Conservation (phyloP, 2,329 filamentous ascomycete species). For the Akanthomyces muscarius region DNA sequence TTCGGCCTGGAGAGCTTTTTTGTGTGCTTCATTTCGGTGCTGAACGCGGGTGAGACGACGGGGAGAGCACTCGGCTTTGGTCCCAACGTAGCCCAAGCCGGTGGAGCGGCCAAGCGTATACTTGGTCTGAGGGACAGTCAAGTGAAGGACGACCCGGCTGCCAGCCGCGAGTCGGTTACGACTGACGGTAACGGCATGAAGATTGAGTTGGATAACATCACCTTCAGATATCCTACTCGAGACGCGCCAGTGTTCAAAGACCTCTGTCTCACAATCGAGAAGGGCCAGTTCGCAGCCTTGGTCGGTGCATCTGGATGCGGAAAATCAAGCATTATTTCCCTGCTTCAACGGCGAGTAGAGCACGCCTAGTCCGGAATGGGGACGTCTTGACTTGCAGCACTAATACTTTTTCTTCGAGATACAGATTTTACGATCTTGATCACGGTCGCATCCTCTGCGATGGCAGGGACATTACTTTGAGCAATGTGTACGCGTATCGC, state of each 20-base stretch:
- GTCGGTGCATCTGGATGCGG: constrained; percentile 68
- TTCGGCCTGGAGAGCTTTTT: constrained; percentile 46
- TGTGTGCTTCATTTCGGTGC: constrained; percentile 60
- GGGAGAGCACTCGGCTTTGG: constrained; percentile 65
- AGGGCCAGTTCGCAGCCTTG: constrained; percentile 66
- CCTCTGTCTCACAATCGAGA: constrained; percentile 60
- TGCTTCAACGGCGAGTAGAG: constrained; percentile 46
- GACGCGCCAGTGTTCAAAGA: constrained; percentile 54
- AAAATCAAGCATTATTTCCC: constrained; percentile 66
- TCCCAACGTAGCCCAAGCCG: constrained; percentile 58
- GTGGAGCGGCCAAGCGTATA: constrained; percentile 57
- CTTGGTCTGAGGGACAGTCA: constrained; percentile 45
- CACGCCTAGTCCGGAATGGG: too few species aligned
- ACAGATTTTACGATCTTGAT: constrained; percentile 63
- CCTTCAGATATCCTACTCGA: constrained; percentile 59
- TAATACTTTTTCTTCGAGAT: background rate
- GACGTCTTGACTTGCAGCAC: background rate
- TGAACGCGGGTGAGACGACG: constrained; percentile 63
- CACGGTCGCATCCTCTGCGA: constrained; percentile 63
- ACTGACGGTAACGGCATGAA: constrained; percentile 44
- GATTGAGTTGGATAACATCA: constrained; percentile 53
- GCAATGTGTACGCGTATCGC: constrained; percentile 61
- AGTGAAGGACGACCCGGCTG: constrained; percentile 31
- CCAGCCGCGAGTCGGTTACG: constrained; percentile 22
- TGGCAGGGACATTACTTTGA: constrained; percentile 51